phyloP scores from a whole-genome alignment of 2,329 filamentous ascomycete species.

The Ascomycota sp. region DNA sequence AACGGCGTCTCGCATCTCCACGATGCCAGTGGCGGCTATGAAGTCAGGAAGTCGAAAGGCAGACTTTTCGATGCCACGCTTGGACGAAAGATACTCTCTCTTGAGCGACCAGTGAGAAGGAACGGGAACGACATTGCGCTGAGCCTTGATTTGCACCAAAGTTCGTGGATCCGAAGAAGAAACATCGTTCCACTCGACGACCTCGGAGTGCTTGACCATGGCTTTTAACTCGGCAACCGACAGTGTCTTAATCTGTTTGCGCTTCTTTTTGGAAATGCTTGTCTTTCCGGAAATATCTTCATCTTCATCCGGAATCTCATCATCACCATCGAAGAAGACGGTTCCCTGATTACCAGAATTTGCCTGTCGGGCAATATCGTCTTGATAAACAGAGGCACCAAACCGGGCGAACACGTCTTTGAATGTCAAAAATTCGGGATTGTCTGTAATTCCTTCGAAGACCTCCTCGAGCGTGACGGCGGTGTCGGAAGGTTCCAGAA shows the following conservation, averaged over 20 bases:
- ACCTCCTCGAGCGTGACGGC: constrained; percentile 20
- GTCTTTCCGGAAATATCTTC: constrained; percentile 43
- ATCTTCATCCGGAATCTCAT: constrained; percentile 71
- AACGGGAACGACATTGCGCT: constrained; percentile 88
- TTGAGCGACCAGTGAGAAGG: constrained; percentile 90
- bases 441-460: constrained; percentile 43
- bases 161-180: constrained; percentile 76
- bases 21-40: constrained; percentile 91
- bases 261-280: constrained; percentile 84
- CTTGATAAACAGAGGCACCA: constrained; percentile 40
- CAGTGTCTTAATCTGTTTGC: constrained; percentile 76
- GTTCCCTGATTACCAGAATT: constrained; percentile 61
- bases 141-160: constrained; percentile 83
- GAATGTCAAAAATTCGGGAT: constrained; percentile 69
- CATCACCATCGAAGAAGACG: constrained; percentile 64
- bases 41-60: constrained; percentile 87
- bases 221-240: constrained; percentile 93
- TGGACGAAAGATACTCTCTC: constrained; percentile 90
- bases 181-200: constrained; percentile 94
- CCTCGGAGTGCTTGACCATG: constrained; percentile 71
- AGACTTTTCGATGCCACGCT: constrained; percentile 89
- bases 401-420: constrained; percentile 70
- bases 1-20: constrained; percentile 93
- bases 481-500: not conserved
- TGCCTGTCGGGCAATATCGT: constrained; percentile 41